Evolutionary conservation across 1,139 yeast genomes (phyloP).

Genomic region (Entelexis sorbosivorans): DNA sequence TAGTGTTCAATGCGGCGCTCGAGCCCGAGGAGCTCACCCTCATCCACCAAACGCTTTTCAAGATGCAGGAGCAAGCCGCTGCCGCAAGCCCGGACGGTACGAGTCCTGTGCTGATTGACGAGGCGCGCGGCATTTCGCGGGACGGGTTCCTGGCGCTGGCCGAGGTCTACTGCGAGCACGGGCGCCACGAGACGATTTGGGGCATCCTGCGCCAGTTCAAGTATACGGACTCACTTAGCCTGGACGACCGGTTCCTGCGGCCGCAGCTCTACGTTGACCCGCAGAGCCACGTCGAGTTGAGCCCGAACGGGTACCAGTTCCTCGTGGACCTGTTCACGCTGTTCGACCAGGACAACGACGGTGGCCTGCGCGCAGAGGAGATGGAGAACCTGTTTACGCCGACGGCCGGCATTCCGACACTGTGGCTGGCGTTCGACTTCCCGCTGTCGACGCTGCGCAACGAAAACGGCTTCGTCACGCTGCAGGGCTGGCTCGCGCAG

Average conservation of each 20-base stretch:
- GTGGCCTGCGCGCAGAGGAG: constrained; percentile 73
- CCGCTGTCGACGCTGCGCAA: constrained; percentile 82
- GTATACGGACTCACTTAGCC: constrained; percentile 81
- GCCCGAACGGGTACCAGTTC: constrained; percentile 88
- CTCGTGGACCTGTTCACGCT: constrained; percentile 77
- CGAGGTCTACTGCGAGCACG: constrained; percentile 74
- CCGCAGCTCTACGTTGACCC: constrained; percentile 72
- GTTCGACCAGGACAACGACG: constrained; percentile 90
- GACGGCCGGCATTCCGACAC: constrained; percentile 81
- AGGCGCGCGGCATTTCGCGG: constrained; percentile 45
- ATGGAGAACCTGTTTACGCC: constrained; percentile 60
- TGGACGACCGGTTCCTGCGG: constrained; percentile 62
- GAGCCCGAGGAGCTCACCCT: constrained; percentile 19
- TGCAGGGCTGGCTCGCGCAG: constrained; percentile 97
- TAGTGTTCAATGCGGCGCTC: constrained; percentile 43
- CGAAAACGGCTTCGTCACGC: constrained; percentile 76
- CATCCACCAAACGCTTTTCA: constrained; percentile 17
- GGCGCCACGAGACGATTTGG: constrained; percentile 95
- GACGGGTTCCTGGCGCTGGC: constrained; percentile 69
- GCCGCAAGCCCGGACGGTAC: not conserved
- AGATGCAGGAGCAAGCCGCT: constrained; percentile 9
- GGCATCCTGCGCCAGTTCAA: constrained; percentile 78
- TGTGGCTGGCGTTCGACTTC: constrained; percentile 78
- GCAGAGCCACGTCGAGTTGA: constrained; percentile 73
- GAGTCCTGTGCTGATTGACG: constrained; percentile 19